Conservation (phyloP, 2,329 filamentous ascomycete species). For the Ophiostoma sp. region DNA sequence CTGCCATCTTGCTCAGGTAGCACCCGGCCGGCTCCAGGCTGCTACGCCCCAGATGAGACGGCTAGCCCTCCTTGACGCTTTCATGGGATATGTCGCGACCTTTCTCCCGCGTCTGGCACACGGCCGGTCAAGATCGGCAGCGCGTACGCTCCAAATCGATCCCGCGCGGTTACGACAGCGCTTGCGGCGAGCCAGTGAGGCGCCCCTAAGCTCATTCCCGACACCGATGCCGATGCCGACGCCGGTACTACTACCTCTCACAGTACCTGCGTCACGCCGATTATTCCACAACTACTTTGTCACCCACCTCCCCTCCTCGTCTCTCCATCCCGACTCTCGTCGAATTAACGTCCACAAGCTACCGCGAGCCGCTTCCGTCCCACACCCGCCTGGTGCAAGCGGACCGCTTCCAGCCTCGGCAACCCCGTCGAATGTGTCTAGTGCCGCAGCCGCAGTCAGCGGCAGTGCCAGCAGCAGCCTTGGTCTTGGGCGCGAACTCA, state of each 20-base stretch:
- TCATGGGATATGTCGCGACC: constrained; percentile 27
- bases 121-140: background rate
- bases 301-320: constrained; percentile 88
- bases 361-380: constrained; percentile 75
- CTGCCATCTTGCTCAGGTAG: background rate
- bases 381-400: constrained; percentile 55
- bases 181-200: constrained; percentile 5
- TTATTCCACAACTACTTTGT: constrained; percentile 94
- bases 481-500: constrained; percentile 63
- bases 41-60: constrained; percentile 10
- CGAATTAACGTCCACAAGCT: constrained; percentile 66
- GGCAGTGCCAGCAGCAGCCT: constrained; percentile 25
- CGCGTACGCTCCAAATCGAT: background rate
- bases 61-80: constrained; percentile 25
- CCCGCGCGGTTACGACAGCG: constrained; percentile 11
- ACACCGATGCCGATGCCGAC: background rate
- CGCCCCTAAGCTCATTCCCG: background rate
- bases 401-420: constrained; percentile 43
- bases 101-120: constrained; percentile 14
- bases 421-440: constrained; percentile 34
- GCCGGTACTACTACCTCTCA: background rate
- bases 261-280: constrained; percentile 19
- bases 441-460: constrained; percentile 48
- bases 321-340: constrained; percentile 79
- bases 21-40: constrained; percentile 5